Percentiles rank a stretch among this genome's conserved stretches.
Conservation (phyloP, 225 moss, liverwort and hornwort genomes). For the Pseudoscleropodium purum region DNA sequence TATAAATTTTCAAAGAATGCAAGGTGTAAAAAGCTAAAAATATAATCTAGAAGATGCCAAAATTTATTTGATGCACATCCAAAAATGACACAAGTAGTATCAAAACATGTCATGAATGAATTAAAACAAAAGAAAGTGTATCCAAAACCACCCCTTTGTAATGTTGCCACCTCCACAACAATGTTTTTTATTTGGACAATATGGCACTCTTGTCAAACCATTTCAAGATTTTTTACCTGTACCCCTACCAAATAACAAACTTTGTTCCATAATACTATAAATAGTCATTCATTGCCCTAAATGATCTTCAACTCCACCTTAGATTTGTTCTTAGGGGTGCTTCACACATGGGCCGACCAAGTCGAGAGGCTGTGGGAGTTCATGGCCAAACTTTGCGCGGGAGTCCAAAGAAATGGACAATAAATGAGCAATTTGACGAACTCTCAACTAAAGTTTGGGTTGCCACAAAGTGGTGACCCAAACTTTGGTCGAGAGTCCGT, state of each 20-base stretch:
- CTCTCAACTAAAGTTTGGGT: no score
- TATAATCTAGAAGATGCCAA: neutral
- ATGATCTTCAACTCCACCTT: neutral
- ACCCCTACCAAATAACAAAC: neutral
- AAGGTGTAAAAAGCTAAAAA: neutral
- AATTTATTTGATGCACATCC: neutral
- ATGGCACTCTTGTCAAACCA: neutral
- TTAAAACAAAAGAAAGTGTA: neutral
- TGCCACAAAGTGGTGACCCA: no score
- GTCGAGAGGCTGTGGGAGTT: no score
- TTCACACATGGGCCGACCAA: no score
- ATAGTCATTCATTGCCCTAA: neutral
- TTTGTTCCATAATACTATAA: rapidly evolving
- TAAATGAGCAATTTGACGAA: no score
- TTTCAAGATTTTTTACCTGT: no score
- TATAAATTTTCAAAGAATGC: neutral
- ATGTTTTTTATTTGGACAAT: neutral
- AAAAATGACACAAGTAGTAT: neutral
- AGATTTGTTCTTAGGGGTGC: neutral
- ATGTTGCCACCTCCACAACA: neutral
- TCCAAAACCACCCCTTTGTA: rapidly evolving
- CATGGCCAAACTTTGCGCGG: no score
- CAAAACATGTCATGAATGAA: neutral
- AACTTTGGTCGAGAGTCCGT: no score
- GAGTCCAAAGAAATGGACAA: no score